Percentiles rank a stretch among this genome's conserved stretches.
Conservation (phyloP, 1,139 yeast species). For the Hemisphaericaspora lyxosophila region DNA sequence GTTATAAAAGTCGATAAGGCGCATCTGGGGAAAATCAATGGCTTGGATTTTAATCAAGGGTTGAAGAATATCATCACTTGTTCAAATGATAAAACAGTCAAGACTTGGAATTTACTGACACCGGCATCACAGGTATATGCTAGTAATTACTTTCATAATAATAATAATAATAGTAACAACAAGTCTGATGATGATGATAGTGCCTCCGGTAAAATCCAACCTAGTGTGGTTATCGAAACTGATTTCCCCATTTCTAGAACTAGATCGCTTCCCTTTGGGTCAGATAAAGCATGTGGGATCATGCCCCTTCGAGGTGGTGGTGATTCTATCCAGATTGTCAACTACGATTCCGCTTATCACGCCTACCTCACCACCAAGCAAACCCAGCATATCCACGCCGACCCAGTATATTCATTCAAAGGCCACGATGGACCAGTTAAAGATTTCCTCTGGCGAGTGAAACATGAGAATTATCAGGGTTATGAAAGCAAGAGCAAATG, state of each 20-base stretch:
- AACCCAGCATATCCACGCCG: slow-evolving; percentile 28
- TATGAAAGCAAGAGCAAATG: slow-evolving; percentile 53
- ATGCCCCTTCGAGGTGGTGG: slow-evolving; percentile 90
- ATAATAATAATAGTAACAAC: too few relatives aligned
- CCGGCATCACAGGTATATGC: too few relatives aligned
- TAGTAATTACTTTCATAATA: slow-evolving; percentile 26
- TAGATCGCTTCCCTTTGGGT: slow-evolving; percentile 83
- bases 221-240: slow-evolving; percentile 63
- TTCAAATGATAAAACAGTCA: slow-evolving; percentile 84
- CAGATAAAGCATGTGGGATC: slow-evolving; percentile 71
- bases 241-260: slow-evolving; percentile 89
- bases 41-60: slow-evolving; percentile 75
- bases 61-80: slow-evolving; percentile 68
- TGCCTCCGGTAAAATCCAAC: slow-evolving; percentile 22
- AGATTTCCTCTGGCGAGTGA: slow-evolving; percentile 83
- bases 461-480: slow-evolving; percentile 40
- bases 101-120: slow-evolving; percentile 76
- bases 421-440: slow-evolving; percentile 86
- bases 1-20: slow-evolving; percentile 62
- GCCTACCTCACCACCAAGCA: slow-evolving; percentile 25
- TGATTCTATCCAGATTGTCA: slow-evolving; percentile 68
- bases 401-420: slow-evolving; percentile 61
- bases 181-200: too few relatives aligned
- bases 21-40: slow-evolving; percentile 81
- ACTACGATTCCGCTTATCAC: slow-evolving; percentile 51